Evolutionary conservation across 1,284 basidiomycete species (phyloP), one percentile per base, ranked within the genome.

Genomic region (Pseudozyma sp.): DNA sequence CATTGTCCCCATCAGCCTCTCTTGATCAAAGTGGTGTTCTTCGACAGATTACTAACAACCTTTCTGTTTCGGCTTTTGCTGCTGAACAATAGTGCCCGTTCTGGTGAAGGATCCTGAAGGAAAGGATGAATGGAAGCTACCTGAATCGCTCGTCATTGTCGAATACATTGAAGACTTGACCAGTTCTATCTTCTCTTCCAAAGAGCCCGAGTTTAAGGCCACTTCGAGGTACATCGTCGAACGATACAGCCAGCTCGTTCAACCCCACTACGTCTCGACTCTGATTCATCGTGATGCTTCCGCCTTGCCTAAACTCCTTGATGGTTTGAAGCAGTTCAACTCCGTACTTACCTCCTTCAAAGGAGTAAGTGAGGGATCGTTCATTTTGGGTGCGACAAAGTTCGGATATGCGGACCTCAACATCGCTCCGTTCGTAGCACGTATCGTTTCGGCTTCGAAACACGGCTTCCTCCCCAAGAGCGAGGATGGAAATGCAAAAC

Each of bases 131-230:
- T 64, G 50, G 40, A 66, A 62, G 25, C 59, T 71, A 11, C 63
- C 63, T 12, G 63, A 67, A 53, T 61, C 58, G 36, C 59, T 61
- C 10, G 69, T 71, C 19, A 62, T 71, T 16, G 69, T 65, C 31
- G 63, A 71, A 36, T 71, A 71, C 38, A 62, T 71, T 18, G 31
- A 52, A 35, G 69, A 71, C 21, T 18, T 55, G 1, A 25, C 53
- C 14, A 7, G 19, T 5, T 6, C 34, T 0, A 57, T 61, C 48
- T 61, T 68, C 35, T 8, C 38, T 5, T 19, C 36, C 40, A 39
- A 14, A n/a, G n/a, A 19, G 1, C 7, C 58, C 2, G 14, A 48
- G 19, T 42, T 52, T 21, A 50, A 43, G 5, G 64, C 64, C 0
- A 34, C 16, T 1, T 50, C 64, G 14, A 39, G 58, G 14, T 67